Evolutionary conservation across 345 rosid species (phyloP).

Genomic region (Eucalyptus pauciflora): DNA sequence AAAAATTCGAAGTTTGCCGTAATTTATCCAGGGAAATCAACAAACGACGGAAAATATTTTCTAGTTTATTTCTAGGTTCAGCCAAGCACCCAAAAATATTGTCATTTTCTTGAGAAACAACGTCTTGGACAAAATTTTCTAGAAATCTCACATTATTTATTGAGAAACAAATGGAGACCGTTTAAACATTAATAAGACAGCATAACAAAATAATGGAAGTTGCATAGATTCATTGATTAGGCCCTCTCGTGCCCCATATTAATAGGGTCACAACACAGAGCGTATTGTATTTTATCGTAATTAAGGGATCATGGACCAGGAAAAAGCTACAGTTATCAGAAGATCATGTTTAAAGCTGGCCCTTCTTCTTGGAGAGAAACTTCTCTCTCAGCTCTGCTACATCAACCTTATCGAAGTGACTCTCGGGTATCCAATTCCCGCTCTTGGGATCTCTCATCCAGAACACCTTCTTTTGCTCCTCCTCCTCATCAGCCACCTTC

Average conservation of each 20-base stretch:
- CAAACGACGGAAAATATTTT: too few species aligned
- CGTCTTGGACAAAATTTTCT: too few species aligned
- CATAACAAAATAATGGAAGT: background rate
- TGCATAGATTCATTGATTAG: background rate
- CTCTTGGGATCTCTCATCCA: constrained; percentile 45
- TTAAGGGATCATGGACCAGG: background rate
- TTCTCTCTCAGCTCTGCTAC: background rate
- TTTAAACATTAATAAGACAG: background rate
- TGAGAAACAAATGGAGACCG: too few species aligned
- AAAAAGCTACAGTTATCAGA: background rate
- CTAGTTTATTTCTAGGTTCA: too few species aligned
- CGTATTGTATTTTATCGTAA: background rate
- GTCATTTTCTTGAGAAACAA: too few species aligned
- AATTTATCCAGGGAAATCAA: too few species aligned
- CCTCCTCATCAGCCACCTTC: background rate
- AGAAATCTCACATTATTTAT: too few species aligned
- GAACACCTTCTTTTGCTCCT: background rate
- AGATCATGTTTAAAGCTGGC: background rate
- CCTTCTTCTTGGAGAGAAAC: background rate
- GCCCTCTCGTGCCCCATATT: background rate
- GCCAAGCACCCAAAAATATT: too few species aligned
- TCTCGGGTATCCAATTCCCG: constrained; percentile 40
- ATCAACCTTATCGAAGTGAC: constrained; percentile 10
- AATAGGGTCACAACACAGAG: background rate
- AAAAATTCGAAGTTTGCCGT: too few species aligned